phyloP scores from a whole-genome alignment of 2,329 filamentous ascomycete genomes.

The Helotiales sp. region DNA sequence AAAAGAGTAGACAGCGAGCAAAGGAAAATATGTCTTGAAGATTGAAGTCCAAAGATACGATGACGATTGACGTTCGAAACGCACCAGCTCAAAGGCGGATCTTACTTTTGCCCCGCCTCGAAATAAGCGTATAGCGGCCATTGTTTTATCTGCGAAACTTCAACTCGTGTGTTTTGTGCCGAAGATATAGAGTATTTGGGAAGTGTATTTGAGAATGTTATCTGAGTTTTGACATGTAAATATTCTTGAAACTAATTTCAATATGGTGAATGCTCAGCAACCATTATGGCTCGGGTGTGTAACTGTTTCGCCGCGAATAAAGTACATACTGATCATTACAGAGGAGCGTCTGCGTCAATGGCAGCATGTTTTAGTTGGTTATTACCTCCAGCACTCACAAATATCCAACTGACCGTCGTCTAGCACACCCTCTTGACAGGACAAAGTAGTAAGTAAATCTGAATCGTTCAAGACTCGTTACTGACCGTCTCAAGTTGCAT shows the following conservation, averaged over 20 bases:
- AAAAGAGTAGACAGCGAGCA: background rate
- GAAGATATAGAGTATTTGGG: background rate
- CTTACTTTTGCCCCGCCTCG: background rate
- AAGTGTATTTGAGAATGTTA: background rate
- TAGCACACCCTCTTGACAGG: constrained; percentile 52
- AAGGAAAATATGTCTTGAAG: background rate
- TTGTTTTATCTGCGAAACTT: constrained; percentile 4
- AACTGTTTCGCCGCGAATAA: background rate
- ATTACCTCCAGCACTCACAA: background rate
- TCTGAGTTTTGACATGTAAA: background rate
- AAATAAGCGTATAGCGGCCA: background rate
- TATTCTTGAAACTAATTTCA: background rate
- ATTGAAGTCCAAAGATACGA: background rate
- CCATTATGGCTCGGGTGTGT: constrained; percentile 52
- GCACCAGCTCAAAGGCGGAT: background rate
- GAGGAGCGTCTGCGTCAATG: constrained; percentile 52
- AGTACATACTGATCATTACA: constrained; percentile 29
- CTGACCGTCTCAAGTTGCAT: constrained; percentile 45
- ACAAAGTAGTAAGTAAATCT: constrained; percentile 49
- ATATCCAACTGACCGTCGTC: background rate
- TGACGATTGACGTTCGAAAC: background rate
- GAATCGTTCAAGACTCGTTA: background rate
- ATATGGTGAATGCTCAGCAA: constrained; percentile 44
- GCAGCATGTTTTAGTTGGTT: constrained; percentile 52
- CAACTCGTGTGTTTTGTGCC: background rate